Conservation (phyloP, 2,329 filamentous ascomycete species). For the Colletotrichum sojae region DNA sequence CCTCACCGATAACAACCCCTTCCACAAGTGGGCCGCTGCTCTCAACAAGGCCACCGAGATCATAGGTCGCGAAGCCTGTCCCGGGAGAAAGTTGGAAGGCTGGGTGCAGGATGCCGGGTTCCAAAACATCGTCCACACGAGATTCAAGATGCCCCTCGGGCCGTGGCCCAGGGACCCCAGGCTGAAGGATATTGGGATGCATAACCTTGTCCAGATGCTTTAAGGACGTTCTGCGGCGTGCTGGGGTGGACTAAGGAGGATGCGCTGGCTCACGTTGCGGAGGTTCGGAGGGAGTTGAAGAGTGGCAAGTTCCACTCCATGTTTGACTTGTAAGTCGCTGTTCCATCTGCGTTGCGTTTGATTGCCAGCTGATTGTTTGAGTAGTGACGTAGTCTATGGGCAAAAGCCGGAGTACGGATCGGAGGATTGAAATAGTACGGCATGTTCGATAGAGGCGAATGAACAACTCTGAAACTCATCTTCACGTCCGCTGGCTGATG, state of each 20-base stretch:
- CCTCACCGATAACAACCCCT: constrained; percentile 42
- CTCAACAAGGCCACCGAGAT: neutral
- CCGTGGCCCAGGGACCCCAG: neutral
- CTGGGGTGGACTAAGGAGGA: constrained; percentile 48
- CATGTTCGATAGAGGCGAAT: too few relatives aligned
- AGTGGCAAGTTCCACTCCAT: neutral
- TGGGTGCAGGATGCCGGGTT: constrained; percentile 57
- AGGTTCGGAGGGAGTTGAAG: neutral
- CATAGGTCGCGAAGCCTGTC: constrained; percentile 45
- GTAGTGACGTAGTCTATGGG: neutral
- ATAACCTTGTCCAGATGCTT: constrained; percentile 36
- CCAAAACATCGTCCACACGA: constrained; percentile 47
- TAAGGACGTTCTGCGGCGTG: constrained; percentile 48
- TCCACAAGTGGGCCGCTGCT: constrained; percentile 42
- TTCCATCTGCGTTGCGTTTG: neutral
- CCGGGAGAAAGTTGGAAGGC: constrained; percentile 34
- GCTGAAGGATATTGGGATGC: constrained; percentile 51
- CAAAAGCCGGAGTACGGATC: neutral
- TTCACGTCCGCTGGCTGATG: too few relatives aligned
- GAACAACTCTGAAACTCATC: too few relatives aligned
- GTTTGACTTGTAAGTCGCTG: neutral
- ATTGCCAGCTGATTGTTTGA: neutral
- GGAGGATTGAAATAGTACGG: too few relatives aligned
- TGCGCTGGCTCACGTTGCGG: constrained; percentile 20
- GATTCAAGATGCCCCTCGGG: constrained; percentile 48